Evolutionary conservation across 2,329 filamentous ascomycete genomes (phyloP), one percentile per base, ranked within the genome.

Genomic region (Escovopsis sp.): DNA sequence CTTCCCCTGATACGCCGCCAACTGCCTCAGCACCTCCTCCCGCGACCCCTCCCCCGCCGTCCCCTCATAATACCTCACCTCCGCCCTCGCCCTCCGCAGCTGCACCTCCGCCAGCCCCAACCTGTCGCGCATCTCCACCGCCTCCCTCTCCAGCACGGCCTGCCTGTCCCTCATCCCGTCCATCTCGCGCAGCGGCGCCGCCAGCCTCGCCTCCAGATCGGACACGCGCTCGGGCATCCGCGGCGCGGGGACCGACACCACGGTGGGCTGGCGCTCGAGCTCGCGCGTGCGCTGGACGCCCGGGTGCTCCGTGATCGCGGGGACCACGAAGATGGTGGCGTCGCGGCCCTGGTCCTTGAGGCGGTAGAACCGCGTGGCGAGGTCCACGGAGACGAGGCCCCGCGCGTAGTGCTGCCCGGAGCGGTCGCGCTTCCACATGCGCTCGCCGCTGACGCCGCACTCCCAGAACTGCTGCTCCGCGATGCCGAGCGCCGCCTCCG

Each of bases 291-390:
- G 50, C 38, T 51, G 48, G 6, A 61, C 57, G 15, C 51, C 57
- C 0, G 68, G 63, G 36, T 71, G 66, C 16, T 58, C 50, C 11
- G 58, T 54, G 38, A 61, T 61, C 3, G 62, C 68, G 1, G 69
- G 70, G 19, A 71, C 52, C 7, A 74, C 51, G 45, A 72, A 73
- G 39, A 75, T 52, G 33, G 68, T 65, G 3, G 59, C 56, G 26
- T 53, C 49, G 1, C 41, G 43, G 0, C 62, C 61, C 12, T 55
- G 55, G 14, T 58, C 58, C 17, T 62, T 60, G 17, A 72, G 45
- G 14, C 70, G 65, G 47, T 66, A 70, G 48, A 64, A 73, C 3
- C 70, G 56, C 17, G 70, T 70, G 23, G 43, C 47, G 10, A 73
- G 40, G 44, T 72, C 64, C 14, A 72, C 49, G 15, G 56, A 50